These are phyloP conservation scores for Ophiocordyceps camponoti-saundersi DNA, from an alignment of 2,329 filamentous ascomycete species.

Conservation along the genomic window DNA sequence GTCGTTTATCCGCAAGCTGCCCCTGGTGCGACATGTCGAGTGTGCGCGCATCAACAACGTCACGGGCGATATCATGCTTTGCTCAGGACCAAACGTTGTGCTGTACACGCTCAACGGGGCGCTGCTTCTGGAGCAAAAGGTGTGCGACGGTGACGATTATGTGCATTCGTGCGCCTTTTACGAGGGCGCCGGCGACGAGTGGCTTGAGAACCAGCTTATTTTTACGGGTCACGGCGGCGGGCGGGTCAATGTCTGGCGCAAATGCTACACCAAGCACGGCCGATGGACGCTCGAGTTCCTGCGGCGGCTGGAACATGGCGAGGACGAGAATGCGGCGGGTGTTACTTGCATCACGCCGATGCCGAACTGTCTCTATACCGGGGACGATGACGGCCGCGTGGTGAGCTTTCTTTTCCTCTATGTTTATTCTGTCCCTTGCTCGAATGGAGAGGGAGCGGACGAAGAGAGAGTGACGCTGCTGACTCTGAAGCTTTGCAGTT, in stretches of 20 bases:
- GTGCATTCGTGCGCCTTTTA: constrained; percentile 81
- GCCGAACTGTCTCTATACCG: constrained; percentile 74
- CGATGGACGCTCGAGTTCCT: constrained; percentile 65
- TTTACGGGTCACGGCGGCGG: constrained; percentile 81
- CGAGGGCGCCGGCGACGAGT: constrained; percentile 79
- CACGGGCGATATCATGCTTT: constrained; percentile 77
- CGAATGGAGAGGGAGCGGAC: not conserved
- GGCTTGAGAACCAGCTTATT: constrained; percentile 70
- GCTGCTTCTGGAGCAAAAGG: constrained; percentile 62
- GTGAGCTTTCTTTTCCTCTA: constrained; percentile 23
- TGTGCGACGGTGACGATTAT: constrained; percentile 60
- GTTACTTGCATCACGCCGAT: constrained; percentile 80
- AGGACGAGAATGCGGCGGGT: constrained; percentile 40
- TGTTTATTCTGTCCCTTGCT: too few species aligned
- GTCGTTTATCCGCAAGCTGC: constrained; percentile 66
- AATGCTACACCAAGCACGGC: constrained; percentile 31
- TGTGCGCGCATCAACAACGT: constrained; percentile 81
- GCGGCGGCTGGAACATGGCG: constrained; percentile 64
- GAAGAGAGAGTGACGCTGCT: not conserved
- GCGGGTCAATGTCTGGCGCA: constrained; percentile 62
- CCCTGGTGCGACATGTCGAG: constrained; percentile 39
- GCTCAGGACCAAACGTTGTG: constrained; percentile 55
- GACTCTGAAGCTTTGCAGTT: constrained; percentile 23
- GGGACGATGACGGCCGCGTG: constrained; percentile 84
- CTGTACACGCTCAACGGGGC: constrained; percentile 83